phyloP scores from a whole-genome alignment of 352 stramenopile species.

The Phytophthora quininea region DNA sequence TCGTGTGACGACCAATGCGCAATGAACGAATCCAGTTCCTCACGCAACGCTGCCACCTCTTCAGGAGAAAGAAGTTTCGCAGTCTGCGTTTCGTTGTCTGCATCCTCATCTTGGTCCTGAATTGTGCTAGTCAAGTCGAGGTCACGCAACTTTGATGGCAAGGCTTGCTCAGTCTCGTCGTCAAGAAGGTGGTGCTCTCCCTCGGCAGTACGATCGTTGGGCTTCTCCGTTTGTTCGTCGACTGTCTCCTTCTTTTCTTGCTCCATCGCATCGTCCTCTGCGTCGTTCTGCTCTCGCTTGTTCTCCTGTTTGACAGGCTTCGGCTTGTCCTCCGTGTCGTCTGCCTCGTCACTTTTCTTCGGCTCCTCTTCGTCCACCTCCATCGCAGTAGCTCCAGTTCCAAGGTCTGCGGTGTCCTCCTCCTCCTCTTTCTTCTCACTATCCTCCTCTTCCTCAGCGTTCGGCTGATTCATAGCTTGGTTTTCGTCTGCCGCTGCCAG shows the following conservation, averaged over 20 bases:
- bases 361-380: conserved; percentile 62
- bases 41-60: conserved; percentile 76
- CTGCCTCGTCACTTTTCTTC: background rate
- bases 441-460: conserved; percentile 54
- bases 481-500: conserved; percentile 72
- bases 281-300: conserved; percentile 31
- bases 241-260: conserved; percentile 31
- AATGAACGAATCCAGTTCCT: conserved; percentile 83
- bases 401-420: conserved; percentile 8
- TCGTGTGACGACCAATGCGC: conserved; percentile 62
- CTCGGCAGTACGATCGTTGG: conserved; percentile 25
- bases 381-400: conserved; percentile 59
- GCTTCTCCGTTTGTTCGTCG: conserved; percentile 30
- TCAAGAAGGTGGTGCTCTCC: conserved; percentile 43
- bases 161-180: conserved; percentile 34
- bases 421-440: conserved; percentile 54
- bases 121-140: conserved; percentile 41
- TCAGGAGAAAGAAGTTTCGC: conserved; percentile 57
- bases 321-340: conserved; percentile 37
- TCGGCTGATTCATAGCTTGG: conserved; percentile 63
- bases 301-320: conserved; percentile 34
- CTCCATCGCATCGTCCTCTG: conserved; percentile 13
- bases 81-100: conserved; percentile 35
- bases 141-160: conserved; percentile 42
- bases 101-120: conserved; percentile 42